Base-by-base conservation (phyloP, 2,329 filamentous ascomycete species). In the Trichoderma arundinaceum region DNA sequence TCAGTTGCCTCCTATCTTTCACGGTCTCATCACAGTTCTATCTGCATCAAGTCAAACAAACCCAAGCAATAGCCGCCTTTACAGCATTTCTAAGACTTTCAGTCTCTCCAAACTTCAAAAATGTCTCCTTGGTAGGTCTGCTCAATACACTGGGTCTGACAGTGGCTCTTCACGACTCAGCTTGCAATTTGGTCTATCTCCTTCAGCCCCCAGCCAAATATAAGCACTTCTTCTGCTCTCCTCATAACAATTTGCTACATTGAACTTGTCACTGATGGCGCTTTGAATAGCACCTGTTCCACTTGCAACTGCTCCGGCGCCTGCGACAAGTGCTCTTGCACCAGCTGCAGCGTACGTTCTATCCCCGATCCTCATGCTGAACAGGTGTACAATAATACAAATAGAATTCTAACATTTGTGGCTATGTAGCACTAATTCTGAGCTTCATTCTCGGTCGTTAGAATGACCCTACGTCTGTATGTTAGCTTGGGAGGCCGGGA, bases 81-180 rank as follows among this genome's bases (percentile, higher is more conserved):
- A 7, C 28, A 35, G 4, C n/a, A 2, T 41, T 44, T 17, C 3
- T 8, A 60, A 43, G 56, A 61, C 56, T 53, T 58, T 61, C 35
- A 43, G 19, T 52, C 43, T 17, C 15, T 17, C 35, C 39, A 22
- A 58, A 38, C 33, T 44, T 65, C 56, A 65, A 61, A 61, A 22
- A 65, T 65, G 63, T 60, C 56, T 65, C 63, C 63, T 8, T 65
- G 63, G 63, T 65, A 35, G 7, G 63, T 58, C 13, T 44, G 7
- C 12, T 22, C 15, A 32, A 15, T 13, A 7, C 13, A 12, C 12
- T 7, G 10, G 8, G 9, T 32, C 22, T 15, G 22, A 22, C 7
- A 43, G 7, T 19, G 13, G 38, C 35, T 41, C 7, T n/a, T n/a
- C 8, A 10, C 10, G 10, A 12, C 10, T 1, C 28, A 13, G 12